These are phyloP conservation scores for Orbilia javanica DNA, from an alignment of 2,329 filamentous ascomycete species.

Conservation along the genomic window DNA sequence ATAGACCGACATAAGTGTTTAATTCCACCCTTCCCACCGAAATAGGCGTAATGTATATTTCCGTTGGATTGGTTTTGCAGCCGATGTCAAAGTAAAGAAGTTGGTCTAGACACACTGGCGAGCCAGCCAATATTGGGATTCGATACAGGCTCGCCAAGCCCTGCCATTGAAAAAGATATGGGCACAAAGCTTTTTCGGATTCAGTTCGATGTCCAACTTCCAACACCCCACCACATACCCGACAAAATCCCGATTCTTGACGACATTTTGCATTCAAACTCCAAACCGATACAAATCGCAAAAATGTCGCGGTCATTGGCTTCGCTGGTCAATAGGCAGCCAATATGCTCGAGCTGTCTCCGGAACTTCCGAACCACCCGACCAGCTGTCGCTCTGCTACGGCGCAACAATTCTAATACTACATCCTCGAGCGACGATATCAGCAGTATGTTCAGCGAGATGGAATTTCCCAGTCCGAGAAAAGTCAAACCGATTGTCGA, in stretches of 20 bases:
- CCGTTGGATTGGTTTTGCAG: background rate
- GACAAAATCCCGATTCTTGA: background rate
- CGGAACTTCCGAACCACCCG: conserved; percentile 24
- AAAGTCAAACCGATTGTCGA: conserved; percentile 45
- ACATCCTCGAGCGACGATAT: conserved; percentile 2
- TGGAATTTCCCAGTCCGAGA: conserved; percentile 41
- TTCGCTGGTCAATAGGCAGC: conserved; percentile 30
- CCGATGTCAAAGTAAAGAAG: background rate
- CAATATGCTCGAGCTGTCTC: conserved; percentile 50
- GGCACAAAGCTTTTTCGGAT: conserved; percentile 18
- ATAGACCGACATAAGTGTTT: conserved; percentile 35
- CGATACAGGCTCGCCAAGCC: background rate
- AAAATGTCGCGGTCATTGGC: conserved; percentile 41
- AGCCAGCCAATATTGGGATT: background rate
- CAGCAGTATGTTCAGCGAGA: conserved; percentile 47
- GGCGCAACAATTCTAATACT: conserved; percentile 40
- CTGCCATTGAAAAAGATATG: conserved; percentile 3
- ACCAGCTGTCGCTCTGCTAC: conserved; percentile 7
- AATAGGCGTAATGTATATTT: background rate
- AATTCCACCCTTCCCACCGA: background rate
- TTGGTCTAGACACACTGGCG: background rate
- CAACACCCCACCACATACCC: conserved; percentile 19
- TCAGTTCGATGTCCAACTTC: conserved; percentile 23
- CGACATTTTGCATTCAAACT: background rate
- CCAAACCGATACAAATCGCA: background rate